Evolutionary conservation across 1,284 basidiomycete species (phyloP).

Genomic region (Naganishia sp.): DNA sequence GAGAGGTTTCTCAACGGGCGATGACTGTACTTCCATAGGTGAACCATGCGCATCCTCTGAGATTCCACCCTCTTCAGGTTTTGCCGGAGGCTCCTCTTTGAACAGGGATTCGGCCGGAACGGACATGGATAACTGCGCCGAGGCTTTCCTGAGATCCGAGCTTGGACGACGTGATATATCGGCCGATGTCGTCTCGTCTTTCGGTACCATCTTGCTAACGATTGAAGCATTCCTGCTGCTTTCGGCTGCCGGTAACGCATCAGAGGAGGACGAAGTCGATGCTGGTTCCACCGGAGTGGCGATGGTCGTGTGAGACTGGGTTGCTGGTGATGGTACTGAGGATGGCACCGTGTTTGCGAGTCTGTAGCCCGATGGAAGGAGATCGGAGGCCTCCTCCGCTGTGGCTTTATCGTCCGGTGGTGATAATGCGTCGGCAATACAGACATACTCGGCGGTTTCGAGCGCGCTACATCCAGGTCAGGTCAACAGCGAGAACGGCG

Average conservation of each 20-base stretch:
- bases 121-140: too few species aligned
- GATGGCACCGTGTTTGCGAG: background rate
- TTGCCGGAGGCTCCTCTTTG: too few species aligned
- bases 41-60: too few species aligned
- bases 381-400: background rate
- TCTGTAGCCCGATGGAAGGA: constrained; percentile 5
- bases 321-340: background rate
- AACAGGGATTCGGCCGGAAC: too few species aligned
- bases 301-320: background rate
- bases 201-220: background rate
- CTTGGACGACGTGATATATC: too few species aligned
- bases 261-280: background rate
- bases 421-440: constrained; percentile 8
- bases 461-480: background rate
- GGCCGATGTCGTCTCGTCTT: too few species aligned
- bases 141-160: too few species aligned
- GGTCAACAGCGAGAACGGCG: background rate
- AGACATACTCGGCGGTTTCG: constrained; percentile 7
- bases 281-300: background rate
- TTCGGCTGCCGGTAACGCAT: background rate
- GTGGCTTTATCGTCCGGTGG: background rate
- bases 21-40: too few species aligned
- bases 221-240: background rate
- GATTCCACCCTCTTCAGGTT: too few species aligned
- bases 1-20: too few species aligned